Base-by-base conservation (phyloP, 2,329 filamentous ascomycete species). In the Phyllosticta citriasiana region DNA sequence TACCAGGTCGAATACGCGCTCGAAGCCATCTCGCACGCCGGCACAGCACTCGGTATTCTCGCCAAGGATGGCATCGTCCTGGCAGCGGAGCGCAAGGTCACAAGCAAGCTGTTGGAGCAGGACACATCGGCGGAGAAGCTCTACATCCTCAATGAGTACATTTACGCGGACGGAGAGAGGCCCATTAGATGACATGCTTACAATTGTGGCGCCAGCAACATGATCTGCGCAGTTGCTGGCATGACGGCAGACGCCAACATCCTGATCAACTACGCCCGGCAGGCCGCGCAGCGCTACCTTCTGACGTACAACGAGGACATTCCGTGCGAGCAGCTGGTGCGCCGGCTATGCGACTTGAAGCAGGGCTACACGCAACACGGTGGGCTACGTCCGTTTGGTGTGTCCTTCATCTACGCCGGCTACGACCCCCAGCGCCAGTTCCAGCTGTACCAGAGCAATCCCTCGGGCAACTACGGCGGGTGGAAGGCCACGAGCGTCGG, bases 191-290 rank as follows among this genome's bases (percentile, higher is more conserved):
- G 4, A 12, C 35, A n/a, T 24, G 33, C 58, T 62, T 2, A 60
- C 26, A 33, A 24, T 22, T n/a, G 5, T 4, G 33, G 22, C 57
- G 19, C 22, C 67, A 97, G 93, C 80, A 99, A 99, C 82, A 99
- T 99, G 95, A 97, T 99, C 78, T 97, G 92, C 78, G 94, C 94
- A 64, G 94, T 99, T 63, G 94, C 94, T 70, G 94, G 94, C 73
- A 97, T 99, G 93, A 99, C 92, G 54, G 94, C 94, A 72, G 94
- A 99, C 74, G 94, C 94, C 76, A 99, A 99, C 82, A 99, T 99
- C 77, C 91, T 99, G 75, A 99, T 99, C 86, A 99, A 99, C 83
- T 97, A 95, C 78, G 95, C 94, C 74, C 91, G 94, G 70, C 91
- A 96, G 84, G 89, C 90, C 71, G 94, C 94, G 70, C 94, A 99